Evolutionary conservation across 805 yeast genomes (phyloP), one percentile per base, ranked within the genome.

Genomic region (Candida wancherniae): DNA sequence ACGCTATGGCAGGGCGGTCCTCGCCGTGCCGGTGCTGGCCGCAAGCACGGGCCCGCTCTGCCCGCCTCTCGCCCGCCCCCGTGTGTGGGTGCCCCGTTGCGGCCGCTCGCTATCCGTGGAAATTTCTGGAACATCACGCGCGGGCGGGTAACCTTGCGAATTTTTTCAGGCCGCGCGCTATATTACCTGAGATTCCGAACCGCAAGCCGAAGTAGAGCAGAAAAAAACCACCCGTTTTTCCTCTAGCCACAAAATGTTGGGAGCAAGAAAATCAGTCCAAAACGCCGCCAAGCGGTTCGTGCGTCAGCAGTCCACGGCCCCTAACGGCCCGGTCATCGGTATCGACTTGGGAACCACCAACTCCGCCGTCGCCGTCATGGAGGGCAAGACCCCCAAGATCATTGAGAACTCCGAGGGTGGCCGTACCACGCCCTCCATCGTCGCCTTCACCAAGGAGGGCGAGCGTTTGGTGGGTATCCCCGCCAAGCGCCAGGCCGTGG

Each of bases 401-500:
- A 66, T 84, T 39, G 94, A 84, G 63, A 83, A 84, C 68, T 59
- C 75, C 39, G 84, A 63, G 61, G 71, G 69, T 69, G 75, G 69
- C 46, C 45, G 54, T 45, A 80, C 94, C 30, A 86, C 95, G 13
- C 96, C 97, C 19, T 88, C 97, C 20, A 85, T 87, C 25, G 96
- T 87, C 38, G 96, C 96, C 33, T 87, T 87, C 76, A 82, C 92
- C 46, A 80, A 81, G 59, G 92, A 83, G 38, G 50, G 50, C 22
- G 94, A 84, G 67, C 80, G 94, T 55, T 68, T 87, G 39, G 95
- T 87, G 40, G 97, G 97, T 65, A 84, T 80, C 39, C 86, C 94
- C 45, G 97, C 97, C 51, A 88, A 87, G 72, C 84, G 96, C 58
- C 97, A 87, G 68, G 94, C 95, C 39, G 88, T 86, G 31, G 86